Base-by-base conservation (phyloP, 2,329 filamentous ascomycete genomes). In the Penicillium sp. region DNA sequence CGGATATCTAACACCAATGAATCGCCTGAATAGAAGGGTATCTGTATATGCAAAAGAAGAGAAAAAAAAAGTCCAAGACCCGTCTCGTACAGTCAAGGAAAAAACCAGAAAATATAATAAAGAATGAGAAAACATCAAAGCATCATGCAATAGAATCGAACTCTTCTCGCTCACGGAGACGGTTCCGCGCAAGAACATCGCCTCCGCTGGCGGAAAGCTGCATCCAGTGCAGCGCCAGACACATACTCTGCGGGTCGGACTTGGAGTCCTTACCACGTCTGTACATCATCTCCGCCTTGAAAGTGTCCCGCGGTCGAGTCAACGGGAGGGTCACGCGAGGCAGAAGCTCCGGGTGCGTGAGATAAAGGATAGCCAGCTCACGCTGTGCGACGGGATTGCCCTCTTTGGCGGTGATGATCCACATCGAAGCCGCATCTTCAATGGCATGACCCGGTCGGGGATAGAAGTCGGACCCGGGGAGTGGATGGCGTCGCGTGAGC, bases 221-320 rank as follows among this genome's bases (percentile, higher is more conserved):
- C 90, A 97, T 96, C 91, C 92, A 97, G 75, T 97, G 92, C 71
- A 95, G 84, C 8, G 92, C 92, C 49, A 95, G 82, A 63, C 91
- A 96, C 88, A 97, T 93, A 37, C 90, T 83, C 46, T 86, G 86
- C 1, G 89, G 88, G 67, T 96, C 89, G 52, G 85, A 90, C 58
- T 89, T 78, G 13, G 79, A 76, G 61, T 86, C 81, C 46, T 80
- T 75, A 35, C 80, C 80, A 55, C 76, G 77, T 54, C 76, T 73
- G 65, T 81, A 88, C 79, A 95, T 89, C 60, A 93, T 83, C 48
- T 89, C 82, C 59, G 87, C 86, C 71, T 92, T 93, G 75, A 97
- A 97, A 0, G 95, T 90, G 63, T 96, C 90, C 23, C 86, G 80
- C 0, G 90, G 88, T 64, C 87, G 87, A 13, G 88, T 88, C 44